Evolutionary conservation across 169 alveolate genomes (phyloP).

Genomic region (Theileria annulata): DNA sequence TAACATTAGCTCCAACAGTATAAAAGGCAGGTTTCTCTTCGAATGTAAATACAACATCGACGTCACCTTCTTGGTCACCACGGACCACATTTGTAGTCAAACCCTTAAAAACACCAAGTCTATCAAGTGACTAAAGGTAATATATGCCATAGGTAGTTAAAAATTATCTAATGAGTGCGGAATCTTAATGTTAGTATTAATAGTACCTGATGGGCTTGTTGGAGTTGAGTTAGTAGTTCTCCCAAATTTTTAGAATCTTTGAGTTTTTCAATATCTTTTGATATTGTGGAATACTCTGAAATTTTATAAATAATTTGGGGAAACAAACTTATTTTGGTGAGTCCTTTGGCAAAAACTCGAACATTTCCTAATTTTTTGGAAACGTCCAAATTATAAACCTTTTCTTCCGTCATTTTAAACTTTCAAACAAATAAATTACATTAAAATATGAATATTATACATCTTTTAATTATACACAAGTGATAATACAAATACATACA

Average conservation of each 20-base stretch:
- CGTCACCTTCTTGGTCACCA: constrained; percentile 60
- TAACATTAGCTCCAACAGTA: constrained; percentile 57
- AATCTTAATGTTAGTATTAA: not conserved
- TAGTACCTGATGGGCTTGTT: constrained; percentile 58
- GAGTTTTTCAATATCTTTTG: constrained; percentile 32
- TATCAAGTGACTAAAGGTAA: constrained; percentile 32
- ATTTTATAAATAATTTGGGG: not conserved
- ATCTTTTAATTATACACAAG: not conserved
- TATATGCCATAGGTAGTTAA: not conserved
- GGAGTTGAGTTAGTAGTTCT: constrained; percentile 43
- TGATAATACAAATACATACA: not conserved
- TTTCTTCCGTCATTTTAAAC: constrained; percentile 24
- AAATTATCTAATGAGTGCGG: not conserved
- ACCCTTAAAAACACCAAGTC: constrained; percentile 43
- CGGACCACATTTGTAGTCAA: constrained; percentile 41
- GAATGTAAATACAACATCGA: constrained; percentile 53
- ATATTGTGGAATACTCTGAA: constrained; percentile 26
- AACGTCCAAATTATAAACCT: constrained; percentile 40
- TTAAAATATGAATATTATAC: not conserved
- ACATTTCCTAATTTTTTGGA: constrained; percentile 58
- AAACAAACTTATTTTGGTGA: constrained; percentile 50
- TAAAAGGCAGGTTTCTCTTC: constrained; percentile 54
- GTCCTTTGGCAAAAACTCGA: constrained; percentile 50
- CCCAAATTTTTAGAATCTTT: constrained; percentile 34
- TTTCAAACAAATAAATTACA: not conserved